Conservation (phyloP, 2,329 filamentous ascomycete species). For the Ophiocordyceps camponoti-rufipedis region DNA sequence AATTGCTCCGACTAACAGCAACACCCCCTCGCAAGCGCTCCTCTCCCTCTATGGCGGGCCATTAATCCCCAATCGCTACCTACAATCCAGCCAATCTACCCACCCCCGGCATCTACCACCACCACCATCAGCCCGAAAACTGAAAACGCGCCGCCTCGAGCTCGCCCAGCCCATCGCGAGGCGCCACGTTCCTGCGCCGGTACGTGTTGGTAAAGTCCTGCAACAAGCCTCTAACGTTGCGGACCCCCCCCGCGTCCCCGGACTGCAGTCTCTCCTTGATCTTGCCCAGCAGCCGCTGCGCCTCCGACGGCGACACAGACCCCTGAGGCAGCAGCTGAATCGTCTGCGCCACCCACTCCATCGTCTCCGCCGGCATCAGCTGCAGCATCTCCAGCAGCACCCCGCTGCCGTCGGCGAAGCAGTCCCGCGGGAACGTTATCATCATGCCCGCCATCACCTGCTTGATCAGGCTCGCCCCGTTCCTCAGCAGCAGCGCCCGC, state of each 20-base stretch:
- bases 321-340: slow-evolving; percentile 70
- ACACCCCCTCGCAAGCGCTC: too few relatives aligned
- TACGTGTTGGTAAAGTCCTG: slow-evolving; percentile 97
- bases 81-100: too few relatives aligned
- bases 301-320: slow-evolving; percentile 63
- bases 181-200: slow-evolving; percentile 84
- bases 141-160: slow-evolving; percentile 77
- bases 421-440: slow-evolving; percentile 94
- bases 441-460: slow-evolving; percentile 94
- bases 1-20: too few relatives aligned
- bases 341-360: slow-evolving; percentile 67
- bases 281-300: slow-evolving; percentile 60
- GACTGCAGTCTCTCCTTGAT: slow-evolving; percentile 61
- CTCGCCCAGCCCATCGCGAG: slow-evolving; percentile 73
- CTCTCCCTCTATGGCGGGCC: too few relatives aligned
- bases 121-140: slow-evolving; percentile 30
- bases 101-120: too few relatives aligned
- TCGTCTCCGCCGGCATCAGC: slow-evolving; percentile 62
- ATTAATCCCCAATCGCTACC: too few relatives aligned
- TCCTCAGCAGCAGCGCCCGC: slow-evolving; percentile 47
- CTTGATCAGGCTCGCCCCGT: slow-evolving; percentile 68
- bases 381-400: slow-evolving; percentile 84
- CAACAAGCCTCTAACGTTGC: slow-evolving; percentile 67
- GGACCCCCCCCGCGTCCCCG: slow-evolving; percentile 39
- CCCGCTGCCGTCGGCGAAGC: slow-evolving; percentile 84